These are phyloP conservation scores for Tetramitus jugosus DNA, from an alignment of 208 protist species.

Conservation along the genomic window DNA sequence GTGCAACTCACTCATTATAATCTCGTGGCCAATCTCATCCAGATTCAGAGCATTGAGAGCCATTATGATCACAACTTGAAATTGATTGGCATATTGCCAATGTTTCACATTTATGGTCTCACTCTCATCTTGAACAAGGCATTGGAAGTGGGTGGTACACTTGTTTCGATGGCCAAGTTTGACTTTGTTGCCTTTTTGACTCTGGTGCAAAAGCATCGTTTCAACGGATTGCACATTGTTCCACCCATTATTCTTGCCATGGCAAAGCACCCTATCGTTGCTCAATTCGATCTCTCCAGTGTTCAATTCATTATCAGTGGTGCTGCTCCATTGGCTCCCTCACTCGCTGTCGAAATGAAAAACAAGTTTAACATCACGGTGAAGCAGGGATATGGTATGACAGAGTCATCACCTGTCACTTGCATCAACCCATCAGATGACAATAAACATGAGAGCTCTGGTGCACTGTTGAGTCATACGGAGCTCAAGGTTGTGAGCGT, in stretches of 20 bases:
- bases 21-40: slow-evolving; percentile 41
- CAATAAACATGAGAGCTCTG: neutral
- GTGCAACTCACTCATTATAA: slow-evolving; percentile 48
- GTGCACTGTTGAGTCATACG: neutral
- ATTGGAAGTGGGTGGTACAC: neutral
- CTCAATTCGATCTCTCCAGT: slow-evolving; percentile 43
- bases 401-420: neutral
- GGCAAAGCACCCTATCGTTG: slow-evolving; percentile 50
- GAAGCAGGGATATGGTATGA: slow-evolving; percentile 21
- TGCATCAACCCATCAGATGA: neutral
- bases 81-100: slow-evolving; percentile 40
- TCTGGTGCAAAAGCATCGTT: slow-evolving; percentile 44
- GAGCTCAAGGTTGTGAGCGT: neutral
- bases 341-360: slow-evolving; percentile 22
- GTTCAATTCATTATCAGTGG: slow-evolving; percentile 41
- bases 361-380: neutral
- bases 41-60: slow-evolving; percentile 25
- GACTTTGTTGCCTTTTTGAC: slow-evolving; percentile 1
- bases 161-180: neutral
- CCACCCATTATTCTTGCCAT: slow-evolving; percentile 60
- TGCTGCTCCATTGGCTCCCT: slow-evolving; percentile 52
- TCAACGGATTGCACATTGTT: slow-evolving; percentile 52
- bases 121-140: slow-evolving; percentile 8
- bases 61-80: slow-evolving; percentile 26
- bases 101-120: slow-evolving; percentile 53